Percentiles rank a stretch among this genome's conserved stretches.
Evolutionary conservation across 73 alveolate species (phyloP).

Genomic region (Paramecium bursaria): DNA sequence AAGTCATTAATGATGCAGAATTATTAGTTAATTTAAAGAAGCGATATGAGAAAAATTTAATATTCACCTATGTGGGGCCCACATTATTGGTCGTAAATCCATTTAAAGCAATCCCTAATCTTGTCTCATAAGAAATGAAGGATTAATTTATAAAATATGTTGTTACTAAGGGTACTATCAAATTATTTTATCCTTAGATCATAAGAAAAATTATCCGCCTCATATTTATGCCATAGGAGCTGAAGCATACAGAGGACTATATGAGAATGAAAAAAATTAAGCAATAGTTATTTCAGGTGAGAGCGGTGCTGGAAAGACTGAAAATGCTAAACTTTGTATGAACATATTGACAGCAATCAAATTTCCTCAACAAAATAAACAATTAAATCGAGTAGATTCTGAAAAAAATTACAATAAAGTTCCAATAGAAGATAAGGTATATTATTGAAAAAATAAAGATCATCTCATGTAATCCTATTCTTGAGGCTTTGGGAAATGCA

Average conservation of each 20-base stretch:
- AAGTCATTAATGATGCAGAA: slow-evolving; percentile 83
- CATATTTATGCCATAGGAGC: slow-evolving; percentile 94
- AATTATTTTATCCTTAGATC: no score
- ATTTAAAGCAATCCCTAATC: slow-evolving; percentile 84
- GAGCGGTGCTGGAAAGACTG: slow-evolving; percentile 99
- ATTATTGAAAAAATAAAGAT: slow-evolving; percentile 83
- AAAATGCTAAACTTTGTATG: slow-evolving; percentile 97
- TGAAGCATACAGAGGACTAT: slow-evolving; percentile 84
- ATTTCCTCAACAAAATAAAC: slow-evolving; percentile 61
- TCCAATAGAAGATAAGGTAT: slow-evolving; percentile 44
- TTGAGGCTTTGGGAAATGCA: slow-evolving; percentile 99
- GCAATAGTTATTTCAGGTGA: slow-evolving; percentile 99
- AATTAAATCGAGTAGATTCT: slow-evolving; percentile 35
- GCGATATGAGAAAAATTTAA: slow-evolving; percentile 85
- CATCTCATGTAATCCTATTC: slow-evolving; percentile 96
- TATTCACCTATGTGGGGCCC: slow-evolving; percentile 97
- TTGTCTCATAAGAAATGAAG: slow-evolving; percentile 74
- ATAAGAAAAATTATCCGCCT: slow-evolving; percentile 80
- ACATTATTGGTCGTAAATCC: slow-evolving; percentile 95
- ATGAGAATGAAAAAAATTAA: slow-evolving; percentile 79
- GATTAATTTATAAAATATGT: slow-evolving; percentile 60
- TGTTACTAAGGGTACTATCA: no score
- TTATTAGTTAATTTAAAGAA: slow-evolving; percentile 83
- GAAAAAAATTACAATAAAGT: slow-evolving; percentile 28
- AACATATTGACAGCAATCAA: slow-evolving; percentile 80